Base-by-base conservation (phyloP, 2,329 filamentous ascomycete species). In the Rhynchosporium agropyri region DNA sequence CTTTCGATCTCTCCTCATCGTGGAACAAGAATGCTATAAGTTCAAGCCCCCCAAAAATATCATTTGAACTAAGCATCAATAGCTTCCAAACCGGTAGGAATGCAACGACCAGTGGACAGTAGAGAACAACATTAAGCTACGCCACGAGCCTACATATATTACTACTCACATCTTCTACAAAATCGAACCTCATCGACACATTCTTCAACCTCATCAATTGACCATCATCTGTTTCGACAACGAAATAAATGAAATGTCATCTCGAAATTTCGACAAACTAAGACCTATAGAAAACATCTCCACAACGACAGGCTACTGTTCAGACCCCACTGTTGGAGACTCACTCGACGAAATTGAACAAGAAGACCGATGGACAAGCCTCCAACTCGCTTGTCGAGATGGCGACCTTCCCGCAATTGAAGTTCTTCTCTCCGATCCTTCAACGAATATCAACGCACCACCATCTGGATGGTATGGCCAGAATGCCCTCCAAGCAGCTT, bases 301-400 rank as follows among this genome's bases (percentile, higher is more conserved):
- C 28, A 56, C 53, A 15, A 56, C 53, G 15, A 56, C 53, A n/a
- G 53, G 53, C 26, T 56, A 56, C 38, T 56, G 53, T 10, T 56
- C 53, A 3, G 53, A 56, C 53, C 53, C 53, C 8, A 56, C 53
- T 4, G 31, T 45, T 28, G 38, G 53, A 13, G 26, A 56, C 13
- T 43, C 12, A 20, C 13, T 43, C 53, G 38, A 43, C 8, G 53
- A 43, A 56, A 10, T 56, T 28, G 53, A 56, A 15, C 20, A 56
- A 56, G 38, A 56, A 33, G 53, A 56, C 13, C 53, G 53, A 20
- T 56, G 53, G 53, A 56, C 53, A 10, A 26, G 31, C 12, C 38
- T 56, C 13, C 53, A 56, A 43, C 53, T 56, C 5, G 53, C 53
- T 2, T 29, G 20, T 45, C 53, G 53, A 9, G 53, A 56, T 10